Evolutionary conservation across 2,329 filamentous ascomycete genomes (phyloP).

Genomic region (Pestalotiopsis sp.): DNA sequence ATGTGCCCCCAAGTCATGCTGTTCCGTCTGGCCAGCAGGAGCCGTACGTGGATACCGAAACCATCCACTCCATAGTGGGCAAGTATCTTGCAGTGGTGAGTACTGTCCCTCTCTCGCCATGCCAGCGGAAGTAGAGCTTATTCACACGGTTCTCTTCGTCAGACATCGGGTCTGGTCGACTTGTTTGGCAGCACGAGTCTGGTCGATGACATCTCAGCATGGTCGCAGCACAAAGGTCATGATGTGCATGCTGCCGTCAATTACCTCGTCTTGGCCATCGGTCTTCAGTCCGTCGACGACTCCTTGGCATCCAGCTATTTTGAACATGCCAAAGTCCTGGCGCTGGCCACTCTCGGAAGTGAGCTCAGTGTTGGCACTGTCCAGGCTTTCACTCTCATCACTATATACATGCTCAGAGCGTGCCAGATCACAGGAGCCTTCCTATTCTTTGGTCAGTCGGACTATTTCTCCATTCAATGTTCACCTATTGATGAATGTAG

Average conservation of each 20-base stretch:
- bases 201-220: slow-evolving; percentile 41
- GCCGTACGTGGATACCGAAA: slow-evolving; percentile 22
- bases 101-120: neutral
- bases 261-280: slow-evolving; percentile 55
- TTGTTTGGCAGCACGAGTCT: slow-evolving; percentile 47
- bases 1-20: slow-evolving; percentile 36
- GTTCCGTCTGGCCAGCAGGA: slow-evolving; percentile 18
- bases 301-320: slow-evolving; percentile 47
- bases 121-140: neutral
- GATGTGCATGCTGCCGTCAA: slow-evolving; percentile 46
- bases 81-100: slow-evolving; percentile 30
- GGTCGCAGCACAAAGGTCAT: slow-evolving; percentile 38
- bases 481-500: slow-evolving; percentile 20
- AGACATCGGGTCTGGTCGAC: slow-evolving; percentile 50
- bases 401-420: slow-evolving; percentile 56
- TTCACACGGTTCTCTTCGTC: neutral
- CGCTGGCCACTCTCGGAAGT: slow-evolving; percentile 46
- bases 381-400: slow-evolving; percentile 53
- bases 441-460: slow-evolving; percentile 46
- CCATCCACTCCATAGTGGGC: slow-evolving; percentile 21
- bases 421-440: slow-evolving; percentile 60
- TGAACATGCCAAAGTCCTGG: slow-evolving; percentile 50
- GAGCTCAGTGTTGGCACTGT: slow-evolving; percentile 53
- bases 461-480: neutral
- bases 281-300: slow-evolving; percentile 45